phyloP scores from a whole-genome alignment of 2,329 filamentous ascomycete species.

The Aspergillus arachidicola region DNA sequence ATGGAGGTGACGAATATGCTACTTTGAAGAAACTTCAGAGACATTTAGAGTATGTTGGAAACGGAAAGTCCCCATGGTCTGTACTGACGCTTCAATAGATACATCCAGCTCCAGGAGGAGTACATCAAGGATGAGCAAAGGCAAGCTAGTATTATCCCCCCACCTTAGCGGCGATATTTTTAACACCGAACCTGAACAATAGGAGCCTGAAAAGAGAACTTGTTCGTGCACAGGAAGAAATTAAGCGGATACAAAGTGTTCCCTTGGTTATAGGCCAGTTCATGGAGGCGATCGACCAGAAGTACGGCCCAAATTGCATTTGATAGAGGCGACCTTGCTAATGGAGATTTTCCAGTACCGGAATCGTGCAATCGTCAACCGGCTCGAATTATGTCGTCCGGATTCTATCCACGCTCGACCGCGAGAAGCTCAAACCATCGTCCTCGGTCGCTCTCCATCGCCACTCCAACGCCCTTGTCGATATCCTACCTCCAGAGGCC shows the following conservation, averaged over 20 bases:
- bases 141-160: conserved; percentile 45
- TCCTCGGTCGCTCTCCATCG: conserved; percentile 97
- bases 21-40: conserved; percentile 95
- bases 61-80: conserved; percentile 1
- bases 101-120: conserved; percentile 97
- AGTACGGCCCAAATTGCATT: conserved; percentile 59
- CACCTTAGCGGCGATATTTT: neutral
- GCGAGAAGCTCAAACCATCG: conserved; percentile 95
- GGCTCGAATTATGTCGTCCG: conserved; percentile 99
- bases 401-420: conserved; percentile 96
- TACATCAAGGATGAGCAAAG: conserved; percentile 99
- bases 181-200: conserved; percentile 18
- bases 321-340: conserved; percentile 9
- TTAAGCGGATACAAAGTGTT: conserved; percentile 98
- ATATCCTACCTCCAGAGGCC: conserved; percentile 97
- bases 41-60: conserved; percentile 76
- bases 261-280: conserved; percentile 98
- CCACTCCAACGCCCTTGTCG: conserved; percentile 97
- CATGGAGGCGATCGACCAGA: conserved; percentile 99
- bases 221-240: conserved; percentile 96
- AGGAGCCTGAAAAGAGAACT: conserved; percentile 96
- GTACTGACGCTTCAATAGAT: conserved; percentile 53
- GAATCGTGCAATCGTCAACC: conserved; percentile 97
- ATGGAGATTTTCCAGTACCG: conserved; percentile 65
- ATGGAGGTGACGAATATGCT: conserved; percentile 89